phyloP scores from a whole-genome alignment of 75 land plant genomes.

The Adiantum capillusveneris region DNA sequence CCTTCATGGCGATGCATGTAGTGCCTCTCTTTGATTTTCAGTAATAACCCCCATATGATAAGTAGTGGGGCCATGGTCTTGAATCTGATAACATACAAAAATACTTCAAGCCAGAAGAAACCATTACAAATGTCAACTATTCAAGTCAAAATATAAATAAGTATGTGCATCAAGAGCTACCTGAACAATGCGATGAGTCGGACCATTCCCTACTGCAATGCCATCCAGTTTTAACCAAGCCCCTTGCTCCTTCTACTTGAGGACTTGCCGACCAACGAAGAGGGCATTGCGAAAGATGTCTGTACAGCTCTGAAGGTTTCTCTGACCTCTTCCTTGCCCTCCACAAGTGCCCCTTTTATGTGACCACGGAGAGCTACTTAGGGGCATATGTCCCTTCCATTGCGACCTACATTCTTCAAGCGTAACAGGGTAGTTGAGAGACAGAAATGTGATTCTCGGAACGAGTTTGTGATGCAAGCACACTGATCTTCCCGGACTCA shows the following conservation, averaged over 20 bases:
- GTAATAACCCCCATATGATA: slow-evolving; percentile 58
- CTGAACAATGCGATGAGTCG: slow-evolving; percentile 64
- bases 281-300: slow-evolving; percentile 54
- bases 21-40: slow-evolving; percentile 25
- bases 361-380: too few species aligned
- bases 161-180: too few species aligned
- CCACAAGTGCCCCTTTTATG: too few species aligned
- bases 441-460: slow-evolving; percentile 62
- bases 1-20: slow-evolving; percentile 38
- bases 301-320: slow-evolving; percentile 48
- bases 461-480: too few species aligned
- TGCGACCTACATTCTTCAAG: too few species aligned
- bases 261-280: slow-evolving; percentile 46
- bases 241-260: slow-evolving; percentile 20
- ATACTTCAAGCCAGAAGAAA: too few species aligned
- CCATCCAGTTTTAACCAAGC: slow-evolving; percentile 41
- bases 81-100: background rate
- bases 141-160: too few species aligned
- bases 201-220: slow-evolving; percentile 67
- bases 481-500: too few species aligned
- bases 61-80: slow-evolving; percentile 34
- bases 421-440: slow-evolving; percentile 79
- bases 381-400: too few species aligned
- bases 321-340: too few species aligned
- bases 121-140: too few species aligned